Conservation (phyloP, 169 alveolate species). For the Nephromyces sp. region DNA sequence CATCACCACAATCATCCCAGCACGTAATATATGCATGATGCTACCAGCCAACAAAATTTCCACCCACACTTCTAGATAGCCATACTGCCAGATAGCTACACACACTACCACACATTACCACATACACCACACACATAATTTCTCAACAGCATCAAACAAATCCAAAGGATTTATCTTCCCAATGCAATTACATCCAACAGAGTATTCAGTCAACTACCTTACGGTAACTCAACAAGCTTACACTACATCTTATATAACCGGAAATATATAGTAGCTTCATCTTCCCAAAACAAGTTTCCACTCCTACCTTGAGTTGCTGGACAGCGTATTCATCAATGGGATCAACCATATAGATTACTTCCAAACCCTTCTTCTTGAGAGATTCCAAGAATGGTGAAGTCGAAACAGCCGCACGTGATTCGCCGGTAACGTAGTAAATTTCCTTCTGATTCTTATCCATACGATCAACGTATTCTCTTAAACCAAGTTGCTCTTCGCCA, state of each 20-base stretch:
- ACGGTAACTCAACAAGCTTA: no score
- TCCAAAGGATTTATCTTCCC: no score
- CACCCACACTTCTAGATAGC: neutral
- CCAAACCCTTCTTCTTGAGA: slow-evolving; percentile 88
- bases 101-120: no score
- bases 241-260: neutral
- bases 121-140: no score
- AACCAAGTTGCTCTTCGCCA: slow-evolving; percentile 92
- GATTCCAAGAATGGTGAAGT: slow-evolving; percentile 96
- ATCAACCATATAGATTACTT: slow-evolving; percentile 96
- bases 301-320: slow-evolving; percentile 80
- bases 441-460: slow-evolving; percentile 98
- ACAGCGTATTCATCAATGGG: slow-evolving; percentile 99
- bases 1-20: neutral
- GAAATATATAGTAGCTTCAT: neutral
- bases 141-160: no score
- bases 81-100: neutral
- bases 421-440: slow-evolving; percentile 98
- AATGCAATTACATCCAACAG: neutral
- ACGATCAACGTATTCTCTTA: slow-evolving; percentile 93
- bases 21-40: neutral
- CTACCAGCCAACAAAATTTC: neutral
- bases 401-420: slow-evolving; percentile 87
- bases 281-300: slow-evolving; percentile 5
- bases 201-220: no score